Percentiles rank a stretch among this genome's conserved stretches.
These are phyloP conservation scores for Vitis hybrid DNA, from an alignment of 177 flowering plant genomes.

Conservation along the genomic window DNA sequence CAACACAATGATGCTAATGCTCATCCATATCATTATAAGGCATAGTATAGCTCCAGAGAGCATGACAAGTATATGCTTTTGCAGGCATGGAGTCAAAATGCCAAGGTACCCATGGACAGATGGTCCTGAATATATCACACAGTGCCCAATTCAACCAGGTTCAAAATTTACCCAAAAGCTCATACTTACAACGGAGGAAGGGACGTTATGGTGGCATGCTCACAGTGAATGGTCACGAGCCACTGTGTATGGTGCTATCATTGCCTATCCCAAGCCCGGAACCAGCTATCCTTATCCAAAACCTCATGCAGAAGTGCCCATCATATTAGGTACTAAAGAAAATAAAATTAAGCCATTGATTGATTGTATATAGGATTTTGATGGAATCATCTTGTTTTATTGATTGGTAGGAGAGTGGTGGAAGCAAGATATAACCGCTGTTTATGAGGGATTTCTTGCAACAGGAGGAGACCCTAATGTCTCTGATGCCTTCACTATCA, in stretches of 20 bases:
- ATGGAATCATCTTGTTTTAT: not conserved
- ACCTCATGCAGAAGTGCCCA: slow-evolving; percentile 17
- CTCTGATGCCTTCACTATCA: slow-evolving; percentile 17
- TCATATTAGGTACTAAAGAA: slow-evolving; percentile 13
- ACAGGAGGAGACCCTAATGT: slow-evolving; percentile 13
- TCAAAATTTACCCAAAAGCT: slow-evolving; percentile 8
- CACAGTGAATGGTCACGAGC: slow-evolving; percentile 21
- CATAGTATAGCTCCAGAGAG: too few relatives aligned
- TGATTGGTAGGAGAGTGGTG: slow-evolving; percentile 23
- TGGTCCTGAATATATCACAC: slow-evolving; percentile 25
- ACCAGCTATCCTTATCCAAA: slow-evolving; percentile 14
- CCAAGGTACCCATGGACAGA: slow-evolving; percentile 24
- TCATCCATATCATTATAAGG: not conserved
- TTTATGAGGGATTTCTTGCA: not conserved
- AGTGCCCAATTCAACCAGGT: slow-evolving; percentile 21
- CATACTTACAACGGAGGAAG: slow-evolving; percentile 16
- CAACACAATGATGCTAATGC: not conserved
- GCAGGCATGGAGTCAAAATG: slow-evolving; percentile 20
- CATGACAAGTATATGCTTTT: not conserved
- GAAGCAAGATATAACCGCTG: slow-evolving; percentile 13
- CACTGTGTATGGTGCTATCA: slow-evolving; percentile 20
- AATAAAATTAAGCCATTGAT: not conserved
- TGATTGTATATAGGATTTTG: not conserved
- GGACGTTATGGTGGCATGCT: slow-evolving; percentile 28
- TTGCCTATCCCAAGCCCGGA: slow-evolving; percentile 9